Base-by-base conservation (phyloP, 2,329 filamentous ascomycete species). In the Lecanicillium sp. region DNA sequence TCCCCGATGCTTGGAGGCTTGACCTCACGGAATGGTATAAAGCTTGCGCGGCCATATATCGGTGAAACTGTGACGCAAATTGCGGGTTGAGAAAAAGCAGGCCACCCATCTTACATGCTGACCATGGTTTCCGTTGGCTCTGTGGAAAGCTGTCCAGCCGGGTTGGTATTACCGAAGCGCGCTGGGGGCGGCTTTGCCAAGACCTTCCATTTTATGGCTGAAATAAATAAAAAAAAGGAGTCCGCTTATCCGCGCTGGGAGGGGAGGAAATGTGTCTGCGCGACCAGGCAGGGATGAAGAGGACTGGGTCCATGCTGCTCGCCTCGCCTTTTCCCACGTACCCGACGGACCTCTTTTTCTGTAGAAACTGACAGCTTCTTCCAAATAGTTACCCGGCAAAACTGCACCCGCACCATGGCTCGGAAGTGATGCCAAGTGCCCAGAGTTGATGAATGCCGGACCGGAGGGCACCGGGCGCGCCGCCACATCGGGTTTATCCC, bases 401-500 rank as follows among this genome's bases (percentile, higher is more conserved):
- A 3, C 17, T 29, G 11, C 24, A 33, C 23, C n/a, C 5, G 36
- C n/a, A n/a, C n/a, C n/a, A n/a, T n/a, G n/a, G n/a, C n/a, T 36
- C 3, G 7, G 29, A 37, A 36, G 27, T 27, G 35, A 11, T 23
- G 42, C 42, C 42, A 38, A 45, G 42, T 32, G 23, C 24, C 12
- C 37, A 17, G 42, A 32, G 32, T 27, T 30, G 32, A 46, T 32
- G 19, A 10, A 24, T 19, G 17, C 5, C 24, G 35, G 26, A 19
- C 33, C 29, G 7, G 15, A 15, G 23, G 33, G 17, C 19, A 11
- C 17, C 19, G n/a, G n/a, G n/a, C n/a, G n/a, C n/a, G n/a, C n/a
- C 43, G 43, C 43, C 35, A 32, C 35, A 46, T 46, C 44, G 44
- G n/a, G n/a, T n/a, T n/a, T n/a, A n/a, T n/a, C n/a, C n/a, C n/a